A percentile compares a stretch with the other conserved stretches of the same genome.
phyloP scores from a whole-genome alignment of 768 basidiomycete species.

The Trametes gibbosa region DNA sequence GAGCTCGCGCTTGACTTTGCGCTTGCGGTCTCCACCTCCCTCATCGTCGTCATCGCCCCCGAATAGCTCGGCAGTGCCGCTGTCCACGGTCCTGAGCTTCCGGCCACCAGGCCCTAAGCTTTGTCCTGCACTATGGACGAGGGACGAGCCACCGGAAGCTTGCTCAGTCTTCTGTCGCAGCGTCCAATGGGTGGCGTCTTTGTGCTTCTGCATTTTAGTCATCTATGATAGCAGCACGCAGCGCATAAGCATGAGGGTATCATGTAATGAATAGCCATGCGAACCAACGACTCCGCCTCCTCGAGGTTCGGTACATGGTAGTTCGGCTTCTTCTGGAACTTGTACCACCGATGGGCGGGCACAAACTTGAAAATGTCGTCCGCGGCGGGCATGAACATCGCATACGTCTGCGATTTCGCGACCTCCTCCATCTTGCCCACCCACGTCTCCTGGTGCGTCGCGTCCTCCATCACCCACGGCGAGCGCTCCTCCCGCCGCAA shows the following conservation, averaged over 20 bases:
- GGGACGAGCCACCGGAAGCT: constrained; percentile 40
- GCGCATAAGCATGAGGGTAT: constrained; percentile 19
- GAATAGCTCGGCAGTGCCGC: constrained; percentile 56
- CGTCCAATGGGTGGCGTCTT: constrained; percentile 70
- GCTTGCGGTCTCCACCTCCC: constrained; percentile 35
- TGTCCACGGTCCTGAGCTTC: constrained; percentile 64
- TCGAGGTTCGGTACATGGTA: constrained; percentile 67
- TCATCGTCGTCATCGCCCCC: constrained; percentile 63
- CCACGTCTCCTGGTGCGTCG: constrained; percentile 70
- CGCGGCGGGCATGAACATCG: constrained; percentile 81
- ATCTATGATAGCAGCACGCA: constrained; percentile 30
- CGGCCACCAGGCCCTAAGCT: constrained; percentile 72
- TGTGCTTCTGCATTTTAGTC: constrained; percentile 65
- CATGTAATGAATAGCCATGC: constrained; percentile 19
- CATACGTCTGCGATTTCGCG: constrained; percentile 65
- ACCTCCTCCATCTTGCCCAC: constrained; percentile 79
- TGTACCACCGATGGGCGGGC: constrained; percentile 87
- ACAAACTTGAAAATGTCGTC: constrained; percentile 86
- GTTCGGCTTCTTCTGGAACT: constrained; percentile 83
- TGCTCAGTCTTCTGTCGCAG: constrained; percentile 41
- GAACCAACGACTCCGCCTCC: constrained; percentile 67
- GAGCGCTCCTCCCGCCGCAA: constrained; percentile 82
- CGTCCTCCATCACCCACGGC: constrained; percentile 92
- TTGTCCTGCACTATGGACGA: constrained; percentile 48
- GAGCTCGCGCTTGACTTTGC: constrained; percentile 53